Base-by-base conservation (phyloP, 768 basidiomycete species). In the Mycena filopes region DNA sequence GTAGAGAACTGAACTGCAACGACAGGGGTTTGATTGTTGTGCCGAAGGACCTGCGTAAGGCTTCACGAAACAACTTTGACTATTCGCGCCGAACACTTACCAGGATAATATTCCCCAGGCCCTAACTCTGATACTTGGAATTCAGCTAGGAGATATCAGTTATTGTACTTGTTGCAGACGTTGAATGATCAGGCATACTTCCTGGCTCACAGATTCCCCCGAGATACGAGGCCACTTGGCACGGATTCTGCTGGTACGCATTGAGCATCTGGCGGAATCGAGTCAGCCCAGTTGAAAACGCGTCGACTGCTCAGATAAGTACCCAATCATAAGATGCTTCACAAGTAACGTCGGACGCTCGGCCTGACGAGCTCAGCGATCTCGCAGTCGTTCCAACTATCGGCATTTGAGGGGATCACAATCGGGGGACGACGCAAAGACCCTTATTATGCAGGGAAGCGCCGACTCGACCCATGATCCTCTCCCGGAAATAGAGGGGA, bases 1-100 rank as follows among this genome's bases (percentile, higher is more conserved):
- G 65, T 77, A 79, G 15, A 74, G 70, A 51, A 77, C 73, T 10
- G 75, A 71, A 59, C 73, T 79, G 60, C 78, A 79, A 43, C 73
- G 66, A 63, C 78, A 79, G 11, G 54, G 5, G 45, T 72, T 76
- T n/a, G 57, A 49, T 41, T 49, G 23, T 12, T 48, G 16, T 20
- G 10, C 18, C 29, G 47, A 38, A 29, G 57, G 57, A 7, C 57
- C 57, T 59, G 47, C 33, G n/a, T 36, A 28, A 26, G 25, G 11
- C 36, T 4, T 47, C 31, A 59, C 26, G 38, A 13, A 12, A 28
- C 25, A 13, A n/a, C n/a, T n/a, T n/a, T 25, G n/a, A 28, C 15
- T 33, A 26, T 50, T 18, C 11, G 8, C 16, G 28, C n/a, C 4
- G 26, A 4, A 25, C 18, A 18, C 15, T 15, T 57, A 58, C 57